Conservation (phyloP, 805 yeast species). For the Starmerella kuoi region DNA sequence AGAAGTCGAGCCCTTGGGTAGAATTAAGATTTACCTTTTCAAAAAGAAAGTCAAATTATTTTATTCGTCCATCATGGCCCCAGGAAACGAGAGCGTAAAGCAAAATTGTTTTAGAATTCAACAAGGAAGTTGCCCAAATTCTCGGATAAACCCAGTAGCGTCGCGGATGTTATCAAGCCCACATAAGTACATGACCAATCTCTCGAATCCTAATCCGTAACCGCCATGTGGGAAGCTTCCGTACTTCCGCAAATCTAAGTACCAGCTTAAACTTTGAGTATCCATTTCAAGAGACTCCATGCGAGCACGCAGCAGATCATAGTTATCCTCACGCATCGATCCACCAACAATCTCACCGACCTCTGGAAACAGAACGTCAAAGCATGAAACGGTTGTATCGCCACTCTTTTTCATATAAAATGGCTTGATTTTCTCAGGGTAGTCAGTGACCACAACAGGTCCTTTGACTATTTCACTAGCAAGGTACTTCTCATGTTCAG, state of each 20-base stretch:
- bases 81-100: no score
- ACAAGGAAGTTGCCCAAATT: conserved; percentile 43
- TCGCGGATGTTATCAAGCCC: conserved; percentile 75
- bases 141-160: conserved; percentile 75
- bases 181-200: conserved; percentile 61
- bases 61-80: no score
- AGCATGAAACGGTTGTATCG: conserved; percentile 59
- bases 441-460: conserved; percentile 83
- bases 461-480: conserved; percentile 48
- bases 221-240: conserved; percentile 95
- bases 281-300: conserved; percentile 49
- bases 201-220: conserved; percentile 87
- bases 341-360: conserved; percentile 95
- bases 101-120: no score
- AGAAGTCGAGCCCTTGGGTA: no score
- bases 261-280: conserved; percentile 57
- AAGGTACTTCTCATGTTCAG: conserved; percentile 87
- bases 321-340: conserved; percentile 69
- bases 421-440: conserved; percentile 69
- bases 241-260: conserved; percentile 53
- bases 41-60: no score
- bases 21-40: no score
- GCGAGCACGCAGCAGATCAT: conserved; percentile 36
- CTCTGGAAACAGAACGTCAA: conserved; percentile 77
- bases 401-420: conserved; percentile 66